Base-by-base conservation (phyloP, 441 rosid species). In the Viola pubescens region DNA sequence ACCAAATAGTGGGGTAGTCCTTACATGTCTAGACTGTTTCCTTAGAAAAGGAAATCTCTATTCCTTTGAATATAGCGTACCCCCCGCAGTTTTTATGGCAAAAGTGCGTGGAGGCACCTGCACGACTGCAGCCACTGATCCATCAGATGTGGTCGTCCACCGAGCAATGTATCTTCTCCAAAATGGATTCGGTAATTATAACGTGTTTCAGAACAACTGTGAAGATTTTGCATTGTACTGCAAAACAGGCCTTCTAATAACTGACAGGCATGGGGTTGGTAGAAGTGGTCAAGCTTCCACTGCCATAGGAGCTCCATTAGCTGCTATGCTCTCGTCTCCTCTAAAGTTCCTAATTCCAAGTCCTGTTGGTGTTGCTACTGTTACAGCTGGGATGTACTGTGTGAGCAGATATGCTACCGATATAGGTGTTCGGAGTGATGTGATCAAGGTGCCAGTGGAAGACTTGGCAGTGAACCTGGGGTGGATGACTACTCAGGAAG, bases 151-250 rank as follows among this genome's bases (percentile, higher is more conserved):
- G 5, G 91, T 86, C 19, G 66, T 89, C 73, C 91, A 89, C 76
- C 73, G 97, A 63, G 96, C 98, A 71, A 89, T 92, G 97, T 77
- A 87, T 73, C 97, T 92, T 65, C 94, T 92, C 54, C 97, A 92
- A 70, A 89, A 87, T 68, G 97, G 98, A 9, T 92, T 92, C 61
- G 98, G 98, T n/a, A 89, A 87, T 68, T 92, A 92, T 47, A 85
- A 92, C 54, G 70, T 89, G 54, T 87, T 92, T 67, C 82, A 76
- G 71, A 92, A 89, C 86, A 92, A 92, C 66, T 92, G 98, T 4
- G 98, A 92, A 76, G 97, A 92, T 72, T 92, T 89, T 37, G 85
- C 98, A 3, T 70, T 92, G 40, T 92, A 92, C 70, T 92, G 98
- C 74, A 92, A 80, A 74, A 86, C 98, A 0, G 97, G 98, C 19